These are phyloP conservation scores for Metschnikowia borealis DNA, from an alignment of 805 yeast genomes.

Conservation along the genomic window DNA sequence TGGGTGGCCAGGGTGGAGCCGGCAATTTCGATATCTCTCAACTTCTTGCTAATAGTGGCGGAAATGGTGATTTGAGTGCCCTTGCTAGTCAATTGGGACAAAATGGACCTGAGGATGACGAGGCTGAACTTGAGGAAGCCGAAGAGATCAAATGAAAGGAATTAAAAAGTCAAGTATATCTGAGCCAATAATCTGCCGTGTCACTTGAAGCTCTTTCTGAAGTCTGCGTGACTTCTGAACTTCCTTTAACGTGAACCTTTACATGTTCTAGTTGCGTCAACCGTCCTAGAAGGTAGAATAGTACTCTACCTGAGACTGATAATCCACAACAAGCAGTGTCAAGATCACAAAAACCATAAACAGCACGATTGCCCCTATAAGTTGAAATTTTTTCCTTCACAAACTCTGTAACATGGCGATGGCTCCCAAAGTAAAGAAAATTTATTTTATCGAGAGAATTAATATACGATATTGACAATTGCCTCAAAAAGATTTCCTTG, in stretches of 20 bases:
- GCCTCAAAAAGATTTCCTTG: background rate
- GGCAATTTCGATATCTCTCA: conserved; percentile 14
- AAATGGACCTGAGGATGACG: conserved; percentile 20
- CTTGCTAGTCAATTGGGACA: conserved; percentile 44
- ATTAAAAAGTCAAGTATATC: background rate
- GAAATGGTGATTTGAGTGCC: conserved; percentile 36
- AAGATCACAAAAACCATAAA: conserved; percentile 1
- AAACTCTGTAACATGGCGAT: background rate
- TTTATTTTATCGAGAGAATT: background rate
- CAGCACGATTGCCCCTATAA: background rate
- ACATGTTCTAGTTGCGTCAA: background rate
- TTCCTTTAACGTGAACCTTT: background rate
- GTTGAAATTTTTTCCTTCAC: background rate
- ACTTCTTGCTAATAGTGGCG: conserved; percentile 26
- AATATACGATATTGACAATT: background rate
- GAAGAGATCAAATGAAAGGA: conserved; percentile 14
- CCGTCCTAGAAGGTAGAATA: background rate
- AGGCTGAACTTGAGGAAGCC: conserved; percentile 4
- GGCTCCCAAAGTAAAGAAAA: background rate
- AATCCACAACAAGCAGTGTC: background rate
- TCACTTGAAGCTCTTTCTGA: background rate
- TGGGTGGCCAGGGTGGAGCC: conserved; percentile 27
- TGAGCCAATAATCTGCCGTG: background rate
- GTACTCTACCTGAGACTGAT: background rate
- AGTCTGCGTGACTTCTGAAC: background rate